Evolutionary conservation across 1,139 yeast species (phyloP).

Genomic region (Kodamaea ohmeri): DNA sequence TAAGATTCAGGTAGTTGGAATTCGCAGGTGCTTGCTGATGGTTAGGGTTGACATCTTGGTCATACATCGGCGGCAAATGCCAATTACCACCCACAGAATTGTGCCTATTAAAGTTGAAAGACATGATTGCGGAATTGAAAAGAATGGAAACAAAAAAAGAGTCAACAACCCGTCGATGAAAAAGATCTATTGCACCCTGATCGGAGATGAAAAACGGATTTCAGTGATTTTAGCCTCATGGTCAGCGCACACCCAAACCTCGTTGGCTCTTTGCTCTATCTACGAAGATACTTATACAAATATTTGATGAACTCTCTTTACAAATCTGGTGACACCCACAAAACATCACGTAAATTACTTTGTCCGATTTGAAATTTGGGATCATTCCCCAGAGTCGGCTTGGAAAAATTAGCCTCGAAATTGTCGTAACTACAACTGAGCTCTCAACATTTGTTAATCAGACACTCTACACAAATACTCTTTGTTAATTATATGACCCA

Average conservation of each 20-base stretch:
- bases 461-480: background rate
- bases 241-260: no score
- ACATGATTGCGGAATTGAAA: constrained; percentile 12
- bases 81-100: constrained; percentile 45
- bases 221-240: no score
- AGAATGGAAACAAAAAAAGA: constrained; percentile 3
- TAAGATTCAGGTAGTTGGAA: constrained; percentile 12
- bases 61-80: constrained; percentile 33
- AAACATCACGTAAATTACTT: background rate
- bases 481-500: background rate
- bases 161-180: constrained; percentile 1
- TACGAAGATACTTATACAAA: background rate
- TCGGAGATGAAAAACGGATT: background rate
- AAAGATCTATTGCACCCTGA: background rate
- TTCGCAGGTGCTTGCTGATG: background rate
- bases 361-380: no score
- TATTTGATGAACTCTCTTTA: no score
- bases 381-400: no score
- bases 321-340: background rate
- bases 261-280: background rate
- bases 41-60: constrained; percentile 1
- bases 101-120: constrained; percentile 36
- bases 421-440: no score
- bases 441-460: no score
- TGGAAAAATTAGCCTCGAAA: no score